Base-by-base conservation (phyloP, 257 asterid genomes). In the Solanum peruvianum region DNA sequence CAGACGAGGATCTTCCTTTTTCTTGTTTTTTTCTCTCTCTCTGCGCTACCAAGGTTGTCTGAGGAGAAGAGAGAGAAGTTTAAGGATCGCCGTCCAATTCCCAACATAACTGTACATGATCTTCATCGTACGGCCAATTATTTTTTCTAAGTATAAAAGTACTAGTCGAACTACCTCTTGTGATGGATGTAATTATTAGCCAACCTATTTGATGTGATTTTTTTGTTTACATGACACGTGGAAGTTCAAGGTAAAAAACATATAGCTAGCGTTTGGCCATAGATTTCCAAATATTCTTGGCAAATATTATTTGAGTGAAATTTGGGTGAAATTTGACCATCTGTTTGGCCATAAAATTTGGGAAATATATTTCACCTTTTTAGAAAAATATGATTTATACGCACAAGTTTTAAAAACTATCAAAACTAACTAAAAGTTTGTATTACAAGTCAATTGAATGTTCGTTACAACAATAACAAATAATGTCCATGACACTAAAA, bases 11-110 rank as follows among this genome's bases (percentile, higher is more conserved):
- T 84, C 83, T 87, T 78, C 85, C 87, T 82, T 37, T 72, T 72
- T 64, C 83, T 88, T 67, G 86, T 72, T 56, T 83, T 73, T 85
- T 45, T 72, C 11, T 85, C 42, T 27, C 64, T 75, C 82, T 76
- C 60, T n/a, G 23, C 7, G 35, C 58, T 77, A 8, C 83, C 49
- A 86, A 60, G 76, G 52, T 88, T 86, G 60, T 45, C 90, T 86
- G 92, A 89, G 92, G 37, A 76, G 62, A 42, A 77, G 62, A 42
- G 83, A 92, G 89, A 92, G 89, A 92, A 92, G 87, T 86, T 67
- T 41, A 84, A 87, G 92, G 92, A 87, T 88, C 83, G 58, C 94
- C 95, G 91, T 91, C 39, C 66, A 73, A 89, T 73, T 86, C 82
- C 76, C 7, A 70, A 91, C 88, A 89, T 75, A 39, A 44, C 71